These are phyloP conservation scores for Immersiporthe knoxdaviesiana DNA, from an alignment of 2,329 filamentous ascomycete species.

Conservation along the genomic window DNA sequence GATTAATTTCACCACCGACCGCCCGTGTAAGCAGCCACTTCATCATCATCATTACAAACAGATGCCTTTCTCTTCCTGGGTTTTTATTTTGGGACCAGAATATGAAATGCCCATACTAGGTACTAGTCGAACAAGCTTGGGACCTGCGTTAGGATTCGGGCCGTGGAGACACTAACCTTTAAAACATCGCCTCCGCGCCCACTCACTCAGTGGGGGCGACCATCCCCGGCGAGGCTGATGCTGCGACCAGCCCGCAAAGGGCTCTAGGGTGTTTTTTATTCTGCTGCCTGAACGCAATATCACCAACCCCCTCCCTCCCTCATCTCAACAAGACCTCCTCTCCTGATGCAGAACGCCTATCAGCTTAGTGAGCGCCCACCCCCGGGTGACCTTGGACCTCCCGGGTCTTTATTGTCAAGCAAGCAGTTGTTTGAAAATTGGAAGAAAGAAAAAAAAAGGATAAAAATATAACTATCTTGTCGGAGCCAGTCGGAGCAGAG, in stretches of 20 bases:
- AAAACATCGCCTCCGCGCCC: not conserved
- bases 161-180: constrained; percentile 1
- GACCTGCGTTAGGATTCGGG: not conserved
- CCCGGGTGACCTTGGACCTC: not conserved
- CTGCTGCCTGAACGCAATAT: constrained; percentile 10
- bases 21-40: not conserved
- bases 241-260: not conserved
- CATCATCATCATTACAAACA: not conserved
- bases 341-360: not conserved
- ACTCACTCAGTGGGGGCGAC: not conserved
- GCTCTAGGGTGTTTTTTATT: constrained; percentile 1
- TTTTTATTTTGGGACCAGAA: not conserved
- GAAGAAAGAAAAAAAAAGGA: no score
- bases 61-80: not conserved
- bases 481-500: not conserved
- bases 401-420: not conserved
- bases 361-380: not conserved
- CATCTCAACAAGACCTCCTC: not conserved
- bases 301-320: not conserved
- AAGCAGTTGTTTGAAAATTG: no score
- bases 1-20: not conserved
- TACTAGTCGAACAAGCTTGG: not conserved
- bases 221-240: not conserved
- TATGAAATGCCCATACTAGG: not conserved
- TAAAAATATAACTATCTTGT: not conserved